A percentile compares a stretch with the other conserved stretches of the same genome.
These are phyloP conservation scores for Mycena albidolilacea DNA, from an alignment of 768 basidiomycete genomes.

Conservation along the genomic window DNA sequence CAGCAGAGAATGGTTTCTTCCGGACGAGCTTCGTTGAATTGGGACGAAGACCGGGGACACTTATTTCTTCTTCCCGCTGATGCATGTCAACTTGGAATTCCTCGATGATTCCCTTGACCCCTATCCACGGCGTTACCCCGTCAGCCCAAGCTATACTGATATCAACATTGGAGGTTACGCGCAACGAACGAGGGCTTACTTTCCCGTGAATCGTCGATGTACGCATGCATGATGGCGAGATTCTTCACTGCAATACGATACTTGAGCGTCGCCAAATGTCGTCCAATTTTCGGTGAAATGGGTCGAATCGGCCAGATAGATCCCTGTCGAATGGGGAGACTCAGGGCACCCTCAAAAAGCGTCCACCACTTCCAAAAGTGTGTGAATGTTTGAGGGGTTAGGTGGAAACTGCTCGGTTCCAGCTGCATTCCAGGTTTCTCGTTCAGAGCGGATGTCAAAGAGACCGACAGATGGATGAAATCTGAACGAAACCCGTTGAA, in stretches of 20 bases:
- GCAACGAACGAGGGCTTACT: slow-evolving; percentile 50
- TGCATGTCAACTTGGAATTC: slow-evolving; percentile 93
- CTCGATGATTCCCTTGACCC: slow-evolving; percentile 87
- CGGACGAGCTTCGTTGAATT: slow-evolving; percentile 72
- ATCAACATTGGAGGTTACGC: slow-evolving; percentile 24
- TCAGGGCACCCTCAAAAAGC: slow-evolving; percentile 83
- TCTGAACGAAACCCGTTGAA: slow-evolving; percentile 93
- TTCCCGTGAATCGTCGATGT: slow-evolving; percentile 84
- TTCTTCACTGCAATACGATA: slow-evolving; percentile 86
- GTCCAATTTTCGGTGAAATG: slow-evolving; percentile 88
- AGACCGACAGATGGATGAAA: slow-evolving; percentile 93
- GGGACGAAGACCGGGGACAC: slow-evolving; percentile 68
- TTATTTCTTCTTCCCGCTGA: slow-evolving; percentile 88
- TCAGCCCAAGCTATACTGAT: slow-evolving; percentile 74
- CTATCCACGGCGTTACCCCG: slow-evolving; percentile 85
- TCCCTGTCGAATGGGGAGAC: slow-evolving; percentile 92
- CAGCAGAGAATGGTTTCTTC: slow-evolving; percentile 90
- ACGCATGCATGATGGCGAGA: slow-evolving; percentile 89
- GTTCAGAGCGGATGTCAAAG: slow-evolving; percentile 77
- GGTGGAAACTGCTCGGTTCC: slow-evolving; percentile 81
- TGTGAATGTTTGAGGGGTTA: slow-evolving; percentile 86
- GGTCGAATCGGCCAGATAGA: slow-evolving; percentile 79
- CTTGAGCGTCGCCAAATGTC: slow-evolving; percentile 92
- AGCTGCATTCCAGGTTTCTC: slow-evolving; percentile 44
- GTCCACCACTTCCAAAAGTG: slow-evolving; percentile 96